Percentiles rank a stretch among this genome's conserved stretches.
Evolutionary conservation across 83 land plant genomes (phyloP).

Genomic region (Larix sibirica): DNA sequence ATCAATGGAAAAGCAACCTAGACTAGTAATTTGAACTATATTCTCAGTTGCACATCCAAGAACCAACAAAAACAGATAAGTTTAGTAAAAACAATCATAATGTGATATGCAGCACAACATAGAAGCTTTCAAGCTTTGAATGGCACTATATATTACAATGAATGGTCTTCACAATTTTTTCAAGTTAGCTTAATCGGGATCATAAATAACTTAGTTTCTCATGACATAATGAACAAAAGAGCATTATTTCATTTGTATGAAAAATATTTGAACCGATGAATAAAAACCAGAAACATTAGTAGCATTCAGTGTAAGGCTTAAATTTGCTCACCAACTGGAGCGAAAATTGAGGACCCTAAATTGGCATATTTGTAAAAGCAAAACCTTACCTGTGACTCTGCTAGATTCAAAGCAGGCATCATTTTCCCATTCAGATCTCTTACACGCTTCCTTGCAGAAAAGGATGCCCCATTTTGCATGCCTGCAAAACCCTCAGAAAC

Average conservation of each 20-base stretch:
- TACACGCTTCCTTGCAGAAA: constrained; percentile 27
- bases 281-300: background rate
- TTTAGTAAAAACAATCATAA: background rate
- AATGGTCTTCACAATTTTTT: background rate
- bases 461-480: constrained; percentile 19
- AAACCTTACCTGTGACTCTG: constrained; percentile 18
- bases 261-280: too few species aligned
- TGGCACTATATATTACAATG: background rate
- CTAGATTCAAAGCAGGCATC: background rate
- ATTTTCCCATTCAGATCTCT: constrained; percentile 29
- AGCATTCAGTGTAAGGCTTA: background rate
- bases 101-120: background rate
- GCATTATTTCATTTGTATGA: too few species aligned
- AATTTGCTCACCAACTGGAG: background rate
- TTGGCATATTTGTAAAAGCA: background rate
- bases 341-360: background rate
- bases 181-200: background rate
- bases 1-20: background rate
- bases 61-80: background rate
- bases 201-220: background rate
- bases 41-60: background rate
- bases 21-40: background rate
- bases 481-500: constrained; percentile 22
- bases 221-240: background rate
- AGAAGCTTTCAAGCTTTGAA: background rate